Evolutionary conservation across 352 stramenopile species (phyloP), one percentile per base, ranked within the genome.

Genomic region (Pilasporangium apinafurcum): DNA sequence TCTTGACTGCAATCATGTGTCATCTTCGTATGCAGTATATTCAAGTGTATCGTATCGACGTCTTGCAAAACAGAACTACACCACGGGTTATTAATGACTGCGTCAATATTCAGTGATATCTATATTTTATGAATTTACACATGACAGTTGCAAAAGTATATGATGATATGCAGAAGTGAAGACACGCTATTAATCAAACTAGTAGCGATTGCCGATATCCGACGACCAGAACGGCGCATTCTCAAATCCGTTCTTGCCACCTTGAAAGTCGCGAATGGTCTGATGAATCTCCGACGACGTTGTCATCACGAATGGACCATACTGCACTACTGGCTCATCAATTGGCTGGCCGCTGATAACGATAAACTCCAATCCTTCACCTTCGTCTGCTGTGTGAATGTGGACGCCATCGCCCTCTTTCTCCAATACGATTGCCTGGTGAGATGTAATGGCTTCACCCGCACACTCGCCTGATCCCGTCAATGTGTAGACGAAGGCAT

Each of bases 241-340:
- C 58, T 89, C 77, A 46, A 86, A 89, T 8, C 75, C 75, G 51
- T 86, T 86, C 43, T 72, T 64, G 14, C 48, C 59, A 4, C 43
- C 24, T 48, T 82, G 63, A 40, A 71, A 74, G 38, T 85, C 72
- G 13, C 48, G 44, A 17, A 71, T 58, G 40, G 72, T 77, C 30
- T 83, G 34, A 8, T 51, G 68, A 32, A 88, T 79, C 51, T 85
- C 66, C 1, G 67, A 41, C 3, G 50, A 31, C 0, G 56, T 76
- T 14, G 59, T 84, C 78, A 91, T 91, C 53, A 91, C 75, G 53
- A 91, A 92, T 4, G 75, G 75, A 14, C 73, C 74, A 44, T 83
- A 67, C 49, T 83, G 74, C 34, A 79, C 62, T 2, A 86, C 61
- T 0, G 67, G 70, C 40, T 88, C 76, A 10, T 81, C 55, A 8